phyloP scores from a whole-genome alignment of 2,329 filamentous ascomycete species.

The Graphilbum ipis-grandicollis region DNA sequence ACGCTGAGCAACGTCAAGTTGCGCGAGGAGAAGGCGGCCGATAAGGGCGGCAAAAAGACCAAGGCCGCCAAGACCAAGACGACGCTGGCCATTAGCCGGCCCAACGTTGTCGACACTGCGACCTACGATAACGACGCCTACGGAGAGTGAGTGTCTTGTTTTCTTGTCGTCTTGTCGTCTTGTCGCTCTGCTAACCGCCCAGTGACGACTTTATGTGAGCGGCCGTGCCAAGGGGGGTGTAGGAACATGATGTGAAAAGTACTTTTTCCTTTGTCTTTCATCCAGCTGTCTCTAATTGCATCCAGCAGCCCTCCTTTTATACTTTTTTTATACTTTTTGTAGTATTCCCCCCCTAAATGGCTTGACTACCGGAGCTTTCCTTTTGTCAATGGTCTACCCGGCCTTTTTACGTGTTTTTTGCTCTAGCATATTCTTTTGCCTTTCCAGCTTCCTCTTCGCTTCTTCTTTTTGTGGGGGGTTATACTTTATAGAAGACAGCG shows the following conservation, averaged over 20 bases:
- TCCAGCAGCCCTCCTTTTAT: too few relatives aligned
- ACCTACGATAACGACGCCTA: constrained; percentile 52
- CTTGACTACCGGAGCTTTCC: neutral
- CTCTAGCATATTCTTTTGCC: too few relatives aligned
- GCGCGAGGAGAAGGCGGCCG: constrained; percentile 90
- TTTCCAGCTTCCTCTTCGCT: too few relatives aligned
- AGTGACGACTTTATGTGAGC: constrained; percentile 61
- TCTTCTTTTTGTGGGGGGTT: too few relatives aligned
- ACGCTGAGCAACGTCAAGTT: constrained; percentile 92
- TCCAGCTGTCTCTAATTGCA: too few relatives aligned
- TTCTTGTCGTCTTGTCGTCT: neutral
- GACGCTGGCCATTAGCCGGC: constrained; percentile 50
- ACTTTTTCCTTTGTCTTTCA: neutral
- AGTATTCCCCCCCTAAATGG: neutral
- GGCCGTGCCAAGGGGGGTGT: neutral
- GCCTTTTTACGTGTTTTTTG: too few relatives aligned
- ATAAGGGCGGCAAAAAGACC: constrained; percentile 90
- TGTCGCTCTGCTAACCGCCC: neutral
- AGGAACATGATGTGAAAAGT: neutral
- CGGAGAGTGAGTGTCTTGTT: constrained; percentile 52
- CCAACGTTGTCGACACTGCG: constrained; percentile 49
- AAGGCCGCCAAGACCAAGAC: constrained; percentile 96
- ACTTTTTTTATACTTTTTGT: neutral
- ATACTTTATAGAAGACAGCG: too few relatives aligned
- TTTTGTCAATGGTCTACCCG: neutral